These are phyloP conservation scores for Teratosphaeria zuluensis DNA, from an alignment of 2,329 filamentous ascomycete genomes.

Conservation along the genomic window DNA sequence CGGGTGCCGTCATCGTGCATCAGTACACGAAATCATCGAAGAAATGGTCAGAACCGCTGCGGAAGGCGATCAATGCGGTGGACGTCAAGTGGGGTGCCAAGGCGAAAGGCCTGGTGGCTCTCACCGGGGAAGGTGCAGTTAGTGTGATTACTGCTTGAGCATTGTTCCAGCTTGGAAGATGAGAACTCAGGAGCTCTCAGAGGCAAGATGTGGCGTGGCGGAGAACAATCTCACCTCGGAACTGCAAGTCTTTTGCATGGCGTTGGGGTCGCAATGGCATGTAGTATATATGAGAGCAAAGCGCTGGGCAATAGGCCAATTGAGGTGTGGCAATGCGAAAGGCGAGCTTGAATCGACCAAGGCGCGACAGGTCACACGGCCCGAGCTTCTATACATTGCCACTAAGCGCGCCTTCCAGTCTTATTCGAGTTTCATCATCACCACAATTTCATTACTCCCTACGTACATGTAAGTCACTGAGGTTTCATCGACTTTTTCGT, in stretches of 20 bases:
- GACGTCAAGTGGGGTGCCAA: conserved; percentile 68
- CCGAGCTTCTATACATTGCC: not conserved
- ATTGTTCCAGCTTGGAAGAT: not conserved
- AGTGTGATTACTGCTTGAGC: conserved; percentile 47
- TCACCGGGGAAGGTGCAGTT: conserved; percentile 66
- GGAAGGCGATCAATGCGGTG: conserved; percentile 62
- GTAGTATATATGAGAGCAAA: not conserved
- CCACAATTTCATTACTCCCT: not conserved
- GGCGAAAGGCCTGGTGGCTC: conserved; percentile 63
- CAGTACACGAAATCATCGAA: conserved; percentile 83
- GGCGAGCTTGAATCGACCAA: not conserved
- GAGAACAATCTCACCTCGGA: not conserved
- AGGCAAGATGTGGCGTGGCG: not conserved
- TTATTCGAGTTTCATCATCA: not conserved
- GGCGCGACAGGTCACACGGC: not conserved
- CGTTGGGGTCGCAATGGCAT: not conserved
- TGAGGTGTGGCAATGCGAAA: not conserved
- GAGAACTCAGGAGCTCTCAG: not conserved
- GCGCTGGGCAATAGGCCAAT: not conserved
- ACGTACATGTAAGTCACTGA: not conserved
- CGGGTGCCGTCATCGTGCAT: conserved; percentile 73
- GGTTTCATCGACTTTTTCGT: not conserved
- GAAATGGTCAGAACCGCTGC: conserved; percentile 77
- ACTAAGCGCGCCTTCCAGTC: not conserved
- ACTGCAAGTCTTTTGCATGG: not conserved